Percentiles rank a stretch among this genome's conserved stretches.
Conservation (phyloP, 1,284 basidiomycete species). For the Ustilago nuda region DNA sequence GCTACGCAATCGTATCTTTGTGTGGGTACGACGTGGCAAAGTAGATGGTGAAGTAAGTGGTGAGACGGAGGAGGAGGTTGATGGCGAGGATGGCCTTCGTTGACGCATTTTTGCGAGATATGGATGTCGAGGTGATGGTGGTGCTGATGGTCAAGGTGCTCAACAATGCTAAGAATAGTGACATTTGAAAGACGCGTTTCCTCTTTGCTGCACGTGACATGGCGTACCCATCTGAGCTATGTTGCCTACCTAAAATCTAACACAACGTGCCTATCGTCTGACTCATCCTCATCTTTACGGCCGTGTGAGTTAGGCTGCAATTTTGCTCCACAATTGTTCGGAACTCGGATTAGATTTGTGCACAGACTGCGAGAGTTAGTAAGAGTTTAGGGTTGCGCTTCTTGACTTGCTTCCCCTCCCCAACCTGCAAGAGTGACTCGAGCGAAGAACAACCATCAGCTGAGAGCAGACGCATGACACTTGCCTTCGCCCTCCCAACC, state of each 20-base stretch:
- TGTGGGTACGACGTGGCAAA: not conserved
- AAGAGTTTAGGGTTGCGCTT: not conserved
- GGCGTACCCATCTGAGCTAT: too few species aligned
- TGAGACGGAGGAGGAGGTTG: slow-evolving; percentile 3
- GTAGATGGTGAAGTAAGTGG: not conserved
- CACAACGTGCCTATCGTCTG: too few species aligned
- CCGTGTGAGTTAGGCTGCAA: not conserved
- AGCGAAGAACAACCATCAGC: too few species aligned
- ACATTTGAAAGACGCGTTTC: not conserved
- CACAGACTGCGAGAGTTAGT: not conserved
- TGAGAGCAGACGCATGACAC: too few species aligned
- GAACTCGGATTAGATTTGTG: not conserved
- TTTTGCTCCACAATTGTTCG: not conserved
- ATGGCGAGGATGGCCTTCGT: too few species aligned
- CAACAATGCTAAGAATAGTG: not conserved
- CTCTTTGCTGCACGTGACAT: too few species aligned
- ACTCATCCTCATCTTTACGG: too few species aligned
- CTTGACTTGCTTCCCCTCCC: not conserved
- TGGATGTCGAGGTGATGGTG: not conserved
- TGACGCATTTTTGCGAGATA: too few species aligned
- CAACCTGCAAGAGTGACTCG: too few species aligned
- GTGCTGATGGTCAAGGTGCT: not conserved
- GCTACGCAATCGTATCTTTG: not conserved
- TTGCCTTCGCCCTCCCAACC: not conserved
- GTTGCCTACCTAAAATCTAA: too few species aligned